These are phyloP conservation scores for Casuarina equisetifolia DNA, from an alignment of 306 rosid genomes.

Conservation along the genomic window DNA sequence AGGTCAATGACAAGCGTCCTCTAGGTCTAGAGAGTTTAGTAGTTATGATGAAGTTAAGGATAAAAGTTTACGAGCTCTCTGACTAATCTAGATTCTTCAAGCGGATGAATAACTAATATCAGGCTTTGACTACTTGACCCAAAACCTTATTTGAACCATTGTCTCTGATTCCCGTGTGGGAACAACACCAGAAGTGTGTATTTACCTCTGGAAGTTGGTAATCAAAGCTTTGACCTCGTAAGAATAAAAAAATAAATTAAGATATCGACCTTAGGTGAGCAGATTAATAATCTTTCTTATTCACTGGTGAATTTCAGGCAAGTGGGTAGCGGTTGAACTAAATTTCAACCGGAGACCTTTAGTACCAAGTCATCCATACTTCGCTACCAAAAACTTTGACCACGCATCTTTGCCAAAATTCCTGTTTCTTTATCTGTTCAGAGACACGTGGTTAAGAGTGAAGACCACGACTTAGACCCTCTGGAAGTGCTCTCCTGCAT, in stretches of 20 bases:
- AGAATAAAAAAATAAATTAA: background rate
- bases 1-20: constrained; percentile 25
- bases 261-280: background rate
- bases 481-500: too few species aligned
- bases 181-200: background rate
- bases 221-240: background rate
- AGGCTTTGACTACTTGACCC: background rate
- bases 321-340: background rate
- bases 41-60: background rate
- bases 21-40: background rate
- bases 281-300: background rate
- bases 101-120: too few species aligned
- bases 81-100: too few species aligned
- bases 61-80: background rate
- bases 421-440: background rate
- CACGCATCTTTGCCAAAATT: background rate
- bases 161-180: background rate
- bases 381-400: background rate
- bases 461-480: background rate
- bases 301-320: background rate
- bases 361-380: constrained; percentile 3
- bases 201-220: constrained; percentile 6
- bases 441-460: constrained; percentile 4
- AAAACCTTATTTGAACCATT: background rate
- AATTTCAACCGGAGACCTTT: background rate